Evolutionary conservation across 371 early-diverging fungal species (phyloP).

Genomic region (Gilbertella persicaria): DNA sequence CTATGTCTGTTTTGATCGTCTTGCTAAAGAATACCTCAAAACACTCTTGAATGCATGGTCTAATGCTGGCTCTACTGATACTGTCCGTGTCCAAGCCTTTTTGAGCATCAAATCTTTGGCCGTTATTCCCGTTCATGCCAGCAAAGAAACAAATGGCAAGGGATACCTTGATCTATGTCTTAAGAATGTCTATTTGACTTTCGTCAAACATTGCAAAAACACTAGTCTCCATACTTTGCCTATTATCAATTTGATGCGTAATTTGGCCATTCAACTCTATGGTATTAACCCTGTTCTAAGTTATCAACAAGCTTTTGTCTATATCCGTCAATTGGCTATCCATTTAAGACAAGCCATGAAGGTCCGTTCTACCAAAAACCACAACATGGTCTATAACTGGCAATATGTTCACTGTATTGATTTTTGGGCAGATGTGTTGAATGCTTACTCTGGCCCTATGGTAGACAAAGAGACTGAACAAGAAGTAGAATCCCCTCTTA

Average conservation of each 20-base stretch:
- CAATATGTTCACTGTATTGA: slow-evolving; percentile 88
- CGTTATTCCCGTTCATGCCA: slow-evolving; percentile 23
- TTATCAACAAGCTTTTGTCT: slow-evolving; percentile 91
- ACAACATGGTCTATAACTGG: slow-evolving; percentile 91
- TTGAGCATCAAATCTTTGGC: slow-evolving; percentile 78
- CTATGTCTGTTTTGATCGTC: slow-evolving; percentile 80
- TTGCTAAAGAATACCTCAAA: slow-evolving; percentile 77
- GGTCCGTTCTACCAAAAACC: slow-evolving; percentile 79
- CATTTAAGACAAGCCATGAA: slow-evolving; percentile 84
- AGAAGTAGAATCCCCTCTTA: slow-evolving; percentile 63
- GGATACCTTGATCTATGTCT: slow-evolving; percentile 54
- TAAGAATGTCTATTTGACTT: slow-evolving; percentile 81
- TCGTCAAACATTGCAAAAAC: slow-evolving; percentile 73
- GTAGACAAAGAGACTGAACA: slow-evolving; percentile 26
- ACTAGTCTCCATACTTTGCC: slow-evolving; percentile 82
- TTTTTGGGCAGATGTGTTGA: slow-evolving; percentile 85
- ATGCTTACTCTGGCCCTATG: slow-evolving; percentile 60
- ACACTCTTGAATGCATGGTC: slow-evolving; percentile 60
- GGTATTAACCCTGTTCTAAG: slow-evolving; percentile 73
- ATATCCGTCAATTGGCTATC: slow-evolving; percentile 91
- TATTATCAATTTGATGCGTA: slow-evolving; percentile 85
- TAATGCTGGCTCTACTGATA: slow-evolving; percentile 57
- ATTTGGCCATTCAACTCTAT: slow-evolving; percentile 85
- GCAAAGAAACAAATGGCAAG: slow-evolving; percentile 15
- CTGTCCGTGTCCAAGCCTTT: slow-evolving; percentile 80